phyloP scores from a whole-genome alignment of 2,329 filamentous ascomycete genomes.

The Ophiostoma triangulosporum region DNA sequence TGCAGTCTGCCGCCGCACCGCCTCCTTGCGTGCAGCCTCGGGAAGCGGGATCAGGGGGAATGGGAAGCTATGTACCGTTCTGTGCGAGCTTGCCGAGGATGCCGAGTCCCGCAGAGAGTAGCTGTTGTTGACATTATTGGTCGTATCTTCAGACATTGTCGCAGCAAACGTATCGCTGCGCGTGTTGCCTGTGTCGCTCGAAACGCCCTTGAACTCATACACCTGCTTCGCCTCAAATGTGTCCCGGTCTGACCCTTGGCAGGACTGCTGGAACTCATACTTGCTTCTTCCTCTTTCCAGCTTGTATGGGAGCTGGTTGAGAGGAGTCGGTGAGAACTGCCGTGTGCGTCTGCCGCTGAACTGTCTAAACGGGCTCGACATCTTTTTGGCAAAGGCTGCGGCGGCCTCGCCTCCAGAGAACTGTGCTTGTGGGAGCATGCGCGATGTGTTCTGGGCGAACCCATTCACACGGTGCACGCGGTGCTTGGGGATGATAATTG shows the following conservation, averaged over 20 bases:
- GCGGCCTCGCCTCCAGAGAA: constrained; percentile 3
- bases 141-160: not conserved
- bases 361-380: constrained; percentile 12
- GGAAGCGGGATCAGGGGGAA: constrained; percentile 20
- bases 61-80: constrained; percentile 16
- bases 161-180: not conserved
- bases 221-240: not conserved
- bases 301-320: not conserved
- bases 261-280: constrained; percentile 13
- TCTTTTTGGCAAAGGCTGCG: not conserved
- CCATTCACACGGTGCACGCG: constrained; percentile 22
- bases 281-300: constrained; percentile 3
- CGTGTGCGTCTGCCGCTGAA: not conserved
- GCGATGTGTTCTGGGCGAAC: constrained; percentile 15
- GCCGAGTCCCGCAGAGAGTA: constrained; percentile 5
- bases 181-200: constrained; percentile 1
- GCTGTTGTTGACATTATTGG: not conserved
- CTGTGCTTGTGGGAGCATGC: constrained; percentile 9
- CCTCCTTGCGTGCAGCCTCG: constrained; percentile 20
- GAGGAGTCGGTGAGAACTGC: constrained; percentile 8
- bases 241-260: constrained; percentile 2
- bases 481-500: constrained; percentile 20
- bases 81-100: constrained; percentile 10
- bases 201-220: constrained; percentile 5
- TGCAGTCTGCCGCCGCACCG: constrained; percentile 5